Evolutionary conservation across 176 grass and related monocot genomes (phyloP), one percentile per base, ranked within the genome.

Genomic region (Raddia guianensis): DNA sequence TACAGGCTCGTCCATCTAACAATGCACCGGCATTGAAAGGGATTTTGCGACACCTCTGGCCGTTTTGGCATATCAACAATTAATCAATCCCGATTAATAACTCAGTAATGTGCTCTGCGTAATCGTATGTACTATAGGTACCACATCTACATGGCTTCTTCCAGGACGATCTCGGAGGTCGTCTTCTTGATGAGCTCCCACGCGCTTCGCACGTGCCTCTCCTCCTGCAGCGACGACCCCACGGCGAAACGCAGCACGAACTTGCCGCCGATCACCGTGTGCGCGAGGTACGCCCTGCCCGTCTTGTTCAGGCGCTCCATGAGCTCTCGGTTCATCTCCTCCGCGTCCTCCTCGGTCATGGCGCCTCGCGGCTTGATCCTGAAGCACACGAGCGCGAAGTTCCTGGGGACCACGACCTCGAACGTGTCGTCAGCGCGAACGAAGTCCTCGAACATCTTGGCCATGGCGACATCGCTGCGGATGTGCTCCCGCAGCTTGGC

Each of bases 401-500:
- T 67, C 53, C 85, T 70, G 0, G 79, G 83, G 2, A 78, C 68
- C 0, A 86, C 73, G 3, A 92, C 73, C 83, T 89, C 86, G 51
- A 92, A 92, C 8, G 79, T 5, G 14, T 33, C n/a, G 42, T 92
- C 90, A 2, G 62, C 51, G 4, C 83, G 63, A 8, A 92, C 86
- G 8, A 58, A 15, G 1, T 76, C 68, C 79, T 92, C 86, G 42
- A 92, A 92, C 19, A 14, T 13, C 86, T 62, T 79, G 9, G 90
- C 90, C 83, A 86, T 89, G 70, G 77, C 68, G 3, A 92, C 90
- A 35, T 92, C 90, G 78, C 90, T 89, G 4, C 90, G 86, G 78
- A 92, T 89, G 68, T 92, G 90, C 34, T 83, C 74, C 73, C 69
- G 83, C 0, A 92, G 90, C 52, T 84, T 87, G 54, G 60, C 70